Evolutionary conservation across 176 grass and related monocot species (phyloP).

Genomic region (Panicum miliaceum): DNA sequence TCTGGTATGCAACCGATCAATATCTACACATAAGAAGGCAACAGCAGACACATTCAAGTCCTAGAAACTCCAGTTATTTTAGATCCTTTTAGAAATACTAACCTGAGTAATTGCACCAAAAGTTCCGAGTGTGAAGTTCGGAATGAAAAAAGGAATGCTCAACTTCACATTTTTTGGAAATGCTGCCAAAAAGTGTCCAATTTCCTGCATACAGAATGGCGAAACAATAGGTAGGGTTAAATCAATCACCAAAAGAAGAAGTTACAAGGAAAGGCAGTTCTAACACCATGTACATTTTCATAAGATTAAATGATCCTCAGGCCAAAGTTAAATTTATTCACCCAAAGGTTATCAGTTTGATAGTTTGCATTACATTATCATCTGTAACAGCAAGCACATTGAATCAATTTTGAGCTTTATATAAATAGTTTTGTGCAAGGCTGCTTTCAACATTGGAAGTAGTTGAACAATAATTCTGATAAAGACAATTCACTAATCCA

Average conservation of each 20-base stretch:
- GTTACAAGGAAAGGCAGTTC: conserved; percentile 5
- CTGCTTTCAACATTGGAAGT: not conserved
- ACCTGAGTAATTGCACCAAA: conserved; percentile 98
- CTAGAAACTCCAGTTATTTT: conserved; percentile 15
- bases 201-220: conserved; percentile 60
- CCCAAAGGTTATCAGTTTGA: not conserved
- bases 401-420: not conserved
- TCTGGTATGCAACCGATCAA: conserved; percentile 18
- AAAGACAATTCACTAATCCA: conserved; percentile 33
- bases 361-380: conserved; percentile 4
- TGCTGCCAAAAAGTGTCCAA: conserved; percentile 94
- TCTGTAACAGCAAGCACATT: not conserved
- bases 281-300: conserved; percentile 4
- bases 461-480: conserved; percentile 21
- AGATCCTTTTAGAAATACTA: conserved; percentile 38
- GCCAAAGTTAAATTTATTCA: not conserved
- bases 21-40: conserved; percentile 23
- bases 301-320: conserved; percentile 3
- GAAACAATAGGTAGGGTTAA: conserved; percentile 17
- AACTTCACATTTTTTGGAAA: conserved; percentile 88
- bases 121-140: conserved; percentile 86
- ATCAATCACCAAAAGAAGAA: conserved; percentile 13
- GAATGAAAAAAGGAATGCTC: conserved; percentile 95
- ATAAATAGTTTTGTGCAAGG: not conserved
- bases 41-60: conserved; percentile 1